These are phyloP conservation scores for Obba rivulosa DNA, from an alignment of 768 basidiomycete species.

Conservation along the genomic window DNA sequence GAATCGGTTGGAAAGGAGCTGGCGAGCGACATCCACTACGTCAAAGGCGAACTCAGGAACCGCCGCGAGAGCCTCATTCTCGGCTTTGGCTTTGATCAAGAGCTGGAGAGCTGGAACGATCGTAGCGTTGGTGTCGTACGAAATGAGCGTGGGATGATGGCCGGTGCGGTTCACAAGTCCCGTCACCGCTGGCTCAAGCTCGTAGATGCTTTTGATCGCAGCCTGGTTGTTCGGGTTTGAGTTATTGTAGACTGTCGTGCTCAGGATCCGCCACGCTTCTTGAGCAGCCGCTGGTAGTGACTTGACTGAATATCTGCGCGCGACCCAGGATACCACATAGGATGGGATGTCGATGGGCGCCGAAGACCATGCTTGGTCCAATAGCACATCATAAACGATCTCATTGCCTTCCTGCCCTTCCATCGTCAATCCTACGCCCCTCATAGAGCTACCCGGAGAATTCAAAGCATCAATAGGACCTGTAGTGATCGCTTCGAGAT, in stretches of 20 bases:
- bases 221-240: slow-evolving; percentile 27
- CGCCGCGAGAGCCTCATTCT: slow-evolving; percentile 9
- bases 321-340: slow-evolving; percentile 30
- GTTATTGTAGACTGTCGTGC: slow-evolving; percentile 36
- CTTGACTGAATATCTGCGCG: slow-evolving; percentile 29
- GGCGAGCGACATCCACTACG: slow-evolving; percentile 33
- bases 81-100: slow-evolving; percentile 15
- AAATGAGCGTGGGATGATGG: slow-evolving; percentile 29
- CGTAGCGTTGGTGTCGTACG: slow-evolving; percentile 32
- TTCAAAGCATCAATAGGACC: slow-evolving; percentile 28
- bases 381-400: slow-evolving; percentile 35
- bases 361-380: slow-evolving; percentile 37
- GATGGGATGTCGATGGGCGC: slow-evolving; percentile 25
- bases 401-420: slow-evolving; percentile 40
- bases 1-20: slow-evolving; percentile 35
- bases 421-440: slow-evolving; percentile 33
- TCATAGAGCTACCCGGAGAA: slow-evolving; percentile 28
- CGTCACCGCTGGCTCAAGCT: slow-evolving; percentile 28
- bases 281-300: slow-evolving; percentile 20
- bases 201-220: slow-evolving; percentile 33
- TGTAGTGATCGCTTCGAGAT: slow-evolving; percentile 28
- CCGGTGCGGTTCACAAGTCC: slow-evolving; percentile 30
- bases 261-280: slow-evolving; percentile 33
- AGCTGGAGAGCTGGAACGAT: slow-evolving; percentile 19
- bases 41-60: slow-evolving; percentile 34